Evolutionary conservation across 1,284 basidiomycete genomes (phyloP).

Genomic region (Lignosus rhinocerotis): DNA sequence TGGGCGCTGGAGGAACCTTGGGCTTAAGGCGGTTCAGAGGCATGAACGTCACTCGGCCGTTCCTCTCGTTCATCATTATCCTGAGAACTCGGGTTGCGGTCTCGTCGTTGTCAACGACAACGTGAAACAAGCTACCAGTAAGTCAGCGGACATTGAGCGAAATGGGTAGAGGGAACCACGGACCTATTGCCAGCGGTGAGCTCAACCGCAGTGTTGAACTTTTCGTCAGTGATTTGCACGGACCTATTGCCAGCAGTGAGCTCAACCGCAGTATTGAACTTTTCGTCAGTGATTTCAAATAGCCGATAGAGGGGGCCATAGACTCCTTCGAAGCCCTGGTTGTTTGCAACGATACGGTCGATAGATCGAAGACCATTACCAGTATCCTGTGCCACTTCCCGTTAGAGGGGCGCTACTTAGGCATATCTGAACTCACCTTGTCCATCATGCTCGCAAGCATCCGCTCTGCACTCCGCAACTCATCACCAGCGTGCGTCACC

Average conservation of each 20-base stretch:
- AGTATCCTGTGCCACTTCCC: constrained; percentile 65
- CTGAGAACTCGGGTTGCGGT: constrained; percentile 89
- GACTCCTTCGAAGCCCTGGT: constrained; percentile 76
- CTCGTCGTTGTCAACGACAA: constrained; percentile 95
- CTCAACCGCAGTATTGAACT: constrained; percentile 93
- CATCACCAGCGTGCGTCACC: constrained; percentile 75
- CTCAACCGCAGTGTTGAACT: constrained; percentile 93
- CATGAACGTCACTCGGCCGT: constrained; percentile 97
- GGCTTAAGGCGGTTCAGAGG: constrained; percentile 95
- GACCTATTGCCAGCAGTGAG: constrained; percentile 93
- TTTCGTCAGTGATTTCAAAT: constrained; percentile 87
- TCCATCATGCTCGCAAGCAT: constrained; percentile 92
- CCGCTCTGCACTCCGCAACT: constrained; percentile 81
- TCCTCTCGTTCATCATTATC: constrained; percentile 89
- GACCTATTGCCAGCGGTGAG: constrained; percentile 93
- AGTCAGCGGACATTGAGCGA: not conserved
- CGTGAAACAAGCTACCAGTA: constrained; percentile 82
- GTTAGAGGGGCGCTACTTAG: not conserved
- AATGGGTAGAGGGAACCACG: constrained; percentile 6
- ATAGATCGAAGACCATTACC: constrained; percentile 85
- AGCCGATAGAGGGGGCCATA: constrained; percentile 94
- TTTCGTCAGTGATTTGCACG: no score
- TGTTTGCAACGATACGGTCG: constrained; percentile 71
- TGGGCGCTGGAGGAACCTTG: constrained; percentile 66
- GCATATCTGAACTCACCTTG: constrained; percentile 57